A percentile compares a stretch with the other conserved stretches of the same genome.
phyloP scores from a whole-genome alignment of 305 asterid species.

The Solanum aculeatissimum region DNA sequence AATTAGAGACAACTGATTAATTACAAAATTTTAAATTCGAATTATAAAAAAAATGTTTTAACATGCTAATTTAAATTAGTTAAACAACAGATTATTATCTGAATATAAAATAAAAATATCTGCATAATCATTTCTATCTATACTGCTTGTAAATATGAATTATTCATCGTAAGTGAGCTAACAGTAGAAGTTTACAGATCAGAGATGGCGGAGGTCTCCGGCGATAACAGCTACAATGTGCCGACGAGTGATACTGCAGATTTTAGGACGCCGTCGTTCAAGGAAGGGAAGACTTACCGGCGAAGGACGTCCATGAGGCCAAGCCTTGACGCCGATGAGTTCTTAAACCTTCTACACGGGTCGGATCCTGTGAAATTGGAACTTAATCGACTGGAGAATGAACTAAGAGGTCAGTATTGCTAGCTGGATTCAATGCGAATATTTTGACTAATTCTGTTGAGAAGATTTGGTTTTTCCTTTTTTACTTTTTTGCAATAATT shows the following conservation, averaged over 20 bases:
- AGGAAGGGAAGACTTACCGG: conserved; percentile 48
- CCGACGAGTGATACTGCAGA: conserved; percentile 4
- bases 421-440: conserved; percentile 46
- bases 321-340: conserved; percentile 87
- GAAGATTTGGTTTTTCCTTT: too few relatives aligned
- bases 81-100: background rate
- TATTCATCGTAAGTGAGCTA: background rate
- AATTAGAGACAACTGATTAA: background rate
- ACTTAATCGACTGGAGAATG: conserved; percentile 97
- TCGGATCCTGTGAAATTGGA: conserved; percentile 99
- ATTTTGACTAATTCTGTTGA: background rate
- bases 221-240: conserved; percentile 59
- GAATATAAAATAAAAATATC: background rate
- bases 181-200: conserved; percentile 34
- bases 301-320: conserved; percentile 77
- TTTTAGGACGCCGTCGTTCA: conserved; percentile 43
- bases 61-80: background rate
- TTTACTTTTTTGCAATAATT: background rate
- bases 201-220: conserved; percentile 76
- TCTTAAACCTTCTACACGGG: conserved; percentile 84
- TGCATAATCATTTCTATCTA: background rate
- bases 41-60: background rate
- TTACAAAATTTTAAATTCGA: background rate
- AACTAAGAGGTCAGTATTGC: conserved; percentile 73
- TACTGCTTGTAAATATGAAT: background rate